Evolutionary conservation across 169 alveolate species (phyloP), one percentile per base, ranked within the genome.

Genomic region (Cryptosporidium tyzzeri): DNA sequence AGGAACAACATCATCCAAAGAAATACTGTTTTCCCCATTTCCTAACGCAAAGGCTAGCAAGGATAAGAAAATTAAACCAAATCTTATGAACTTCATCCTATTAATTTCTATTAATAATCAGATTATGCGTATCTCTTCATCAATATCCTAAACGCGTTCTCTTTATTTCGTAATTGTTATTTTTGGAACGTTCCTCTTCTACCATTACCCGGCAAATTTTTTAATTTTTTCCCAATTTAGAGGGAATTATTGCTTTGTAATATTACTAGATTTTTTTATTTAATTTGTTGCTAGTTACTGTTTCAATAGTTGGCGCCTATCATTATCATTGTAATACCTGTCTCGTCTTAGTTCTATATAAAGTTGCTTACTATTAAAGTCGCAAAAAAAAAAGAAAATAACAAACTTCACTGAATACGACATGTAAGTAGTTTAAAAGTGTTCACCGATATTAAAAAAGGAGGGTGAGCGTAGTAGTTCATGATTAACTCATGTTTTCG

Each of bases 1-100:
- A 5, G 89, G 89, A 33, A 80, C 31, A 41, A 80, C 41, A 8
- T 62, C 89, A 80, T 80, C 31, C 21, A 80, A 23, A 26, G 69
- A 26, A 29, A 80, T 62, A 12, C 35, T 39, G 7, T 35, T 37
- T 33, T 37, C 39, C 16, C 70, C 50, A 53, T 50, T 39, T 16
- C 86, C 62, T 3, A 50, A 58, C 12, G 39, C 55, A 29, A 37
- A 0, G 53, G 50, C 39, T 21, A 73, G 14, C 18, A 73, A 39
- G 29, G 55, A 73, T 26, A 44, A 58, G 31, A 73, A 59, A 29
- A 51, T 12, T 26, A 73, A 58, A 31, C 51, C 62, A 48, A 71
- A 50, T 31, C 48, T 51, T 53, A 55, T 18, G 23, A 55, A 33
- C 12, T 59, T 53, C 86, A 73, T 73, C 44, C 70, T 71, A 45